phyloP scores from a whole-genome alignment of 192 early-diverging fungal genomes.

The Paraglomus brasilianum region DNA sequence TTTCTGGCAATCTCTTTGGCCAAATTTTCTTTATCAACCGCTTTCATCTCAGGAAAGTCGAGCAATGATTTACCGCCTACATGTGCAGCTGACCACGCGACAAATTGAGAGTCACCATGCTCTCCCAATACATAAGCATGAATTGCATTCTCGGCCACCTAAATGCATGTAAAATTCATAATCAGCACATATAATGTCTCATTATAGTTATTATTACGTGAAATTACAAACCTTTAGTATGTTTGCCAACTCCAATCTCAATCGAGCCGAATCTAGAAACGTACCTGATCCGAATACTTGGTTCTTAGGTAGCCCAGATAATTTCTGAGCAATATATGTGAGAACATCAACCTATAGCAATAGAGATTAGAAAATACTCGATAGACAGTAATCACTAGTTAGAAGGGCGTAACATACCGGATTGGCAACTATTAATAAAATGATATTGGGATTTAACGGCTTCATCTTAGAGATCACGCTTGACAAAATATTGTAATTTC shows the following conservation, averaged over 20 bases:
- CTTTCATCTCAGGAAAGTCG: conserved; percentile 59
- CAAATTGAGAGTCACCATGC: conserved; percentile 85
- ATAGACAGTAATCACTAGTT: neutral
- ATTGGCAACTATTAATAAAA: conserved; percentile 80
- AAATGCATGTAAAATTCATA: conserved; percentile 18
- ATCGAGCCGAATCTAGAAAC: conserved; percentile 73
- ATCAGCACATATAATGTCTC: conserved; percentile 20
- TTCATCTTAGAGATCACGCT: conserved; percentile 69
- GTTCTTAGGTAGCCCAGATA: conserved; percentile 69
- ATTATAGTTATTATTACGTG: neutral
- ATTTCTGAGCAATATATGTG: conserved; percentile 80
- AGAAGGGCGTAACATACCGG: conserved; percentile 49
- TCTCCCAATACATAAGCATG: conserved; percentile 84
- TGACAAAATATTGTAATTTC: conserved; percentile 77
- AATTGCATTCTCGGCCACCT: conserved; percentile 69
- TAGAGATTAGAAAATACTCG: neutral
- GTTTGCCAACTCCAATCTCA: conserved; percentile 58
- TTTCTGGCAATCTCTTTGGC: conserved; percentile 65
- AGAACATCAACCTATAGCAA: conserved; percentile 58
- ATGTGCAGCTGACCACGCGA: conserved; percentile 72
- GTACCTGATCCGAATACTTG: conserved; percentile 90
- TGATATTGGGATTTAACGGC: conserved; percentile 69
- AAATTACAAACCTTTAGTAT: conserved; percentile 34
- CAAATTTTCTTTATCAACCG: conserved; percentile 52
- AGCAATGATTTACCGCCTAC: conserved; percentile 71